Base-by-base conservation (phyloP, 306 rosid genomes). In the Begonia peltatifolia region DNA sequence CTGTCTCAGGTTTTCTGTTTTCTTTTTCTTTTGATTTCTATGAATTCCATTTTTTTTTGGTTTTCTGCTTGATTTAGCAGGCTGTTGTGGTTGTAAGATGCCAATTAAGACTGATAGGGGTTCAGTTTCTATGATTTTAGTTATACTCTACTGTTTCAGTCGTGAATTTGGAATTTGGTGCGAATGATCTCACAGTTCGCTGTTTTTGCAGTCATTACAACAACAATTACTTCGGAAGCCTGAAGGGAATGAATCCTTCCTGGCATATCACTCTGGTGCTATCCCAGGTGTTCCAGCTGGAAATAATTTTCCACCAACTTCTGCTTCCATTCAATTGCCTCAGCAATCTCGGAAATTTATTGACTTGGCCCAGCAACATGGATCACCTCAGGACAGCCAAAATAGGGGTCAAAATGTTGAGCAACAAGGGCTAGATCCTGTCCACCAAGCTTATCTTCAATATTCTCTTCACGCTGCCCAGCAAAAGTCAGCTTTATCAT, bases 391-490 rank as follows among this genome's bases (percentile, higher is more conserved):
- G 63, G 99, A 83, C 60, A 73, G 75, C 57, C 87, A 79, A 56
- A 69, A 68, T 53, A 77, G 79, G 71, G 75, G 78, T 72, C 97
- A 80, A 78, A 87, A 80, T 49, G 59, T 61, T 47, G 95, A 85
- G 69, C 95, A 78, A 64, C 94, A 82, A 55, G 73, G 63, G 59
- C 64, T 69, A 46, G 85, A 67, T 76, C 90, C 89, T 30, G 75
- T 67, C 30, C 94, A 78, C 52, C 95, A 86, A 55, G 92, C 95
- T 62, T 83, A 85, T 68, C 64, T 76, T 70, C 97, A 89, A 47
- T 78, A 82, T 74, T 83, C 95, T 65, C 53, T 80, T 44, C 94
- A 87, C 69, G 79, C 79, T 53, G 68, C 85, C 10, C 97, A 85
- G 47, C 95, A 80, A 63, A 90, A 79, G 66, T 67, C 95, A 59